These are phyloP conservation scores for Malassezia equina DNA, from an alignment of 1,284 basidiomycete genomes.

Conservation along the genomic window DNA sequence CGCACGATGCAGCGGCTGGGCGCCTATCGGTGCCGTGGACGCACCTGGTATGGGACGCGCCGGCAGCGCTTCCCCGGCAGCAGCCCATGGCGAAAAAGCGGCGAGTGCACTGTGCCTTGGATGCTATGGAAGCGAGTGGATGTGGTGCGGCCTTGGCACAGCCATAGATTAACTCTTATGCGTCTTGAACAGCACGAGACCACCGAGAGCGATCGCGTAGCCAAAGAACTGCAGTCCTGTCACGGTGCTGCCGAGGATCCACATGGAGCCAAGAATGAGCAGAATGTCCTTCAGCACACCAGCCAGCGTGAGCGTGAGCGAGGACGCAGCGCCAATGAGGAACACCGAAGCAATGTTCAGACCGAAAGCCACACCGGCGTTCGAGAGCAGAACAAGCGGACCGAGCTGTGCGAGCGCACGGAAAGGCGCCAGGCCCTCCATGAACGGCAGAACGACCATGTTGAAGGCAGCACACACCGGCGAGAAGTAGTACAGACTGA, in stretches of 20 bases:
- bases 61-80: background rate
- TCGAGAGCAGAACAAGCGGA: slow-evolving; percentile 66
- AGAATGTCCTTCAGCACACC: slow-evolving; percentile 92
- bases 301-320: slow-evolving; percentile 80
- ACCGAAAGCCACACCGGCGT: slow-evolving; percentile 77
- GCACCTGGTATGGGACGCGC: background rate
- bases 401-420: slow-evolving; percentile 63
- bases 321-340: slow-evolving; percentile 75
- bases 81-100: background rate
- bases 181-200: slow-evolving; percentile 70
- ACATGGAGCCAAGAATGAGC: slow-evolving; percentile 76
- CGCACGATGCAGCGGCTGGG: background rate
- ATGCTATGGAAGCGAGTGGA: background rate
- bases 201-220: slow-evolving; percentile 71
- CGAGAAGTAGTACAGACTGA: slow-evolving; percentile 73
- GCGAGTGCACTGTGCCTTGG: slow-evolving; percentile 2
- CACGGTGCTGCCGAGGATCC: slow-evolving; percentile 68
- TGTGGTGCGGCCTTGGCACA: background rate
- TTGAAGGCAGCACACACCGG: slow-evolving; percentile 78
- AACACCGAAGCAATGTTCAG: slow-evolving; percentile 91
- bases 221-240: slow-evolving; percentile 78
- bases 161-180: slow-evolving; percentile 54
- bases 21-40: background rate
- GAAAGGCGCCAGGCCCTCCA: slow-evolving; percentile 80
- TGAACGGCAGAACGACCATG: slow-evolving; percentile 69